Conservation (phyloP, 371 early-diverging fungal species). For the Capillidium heterosporum region DNA sequence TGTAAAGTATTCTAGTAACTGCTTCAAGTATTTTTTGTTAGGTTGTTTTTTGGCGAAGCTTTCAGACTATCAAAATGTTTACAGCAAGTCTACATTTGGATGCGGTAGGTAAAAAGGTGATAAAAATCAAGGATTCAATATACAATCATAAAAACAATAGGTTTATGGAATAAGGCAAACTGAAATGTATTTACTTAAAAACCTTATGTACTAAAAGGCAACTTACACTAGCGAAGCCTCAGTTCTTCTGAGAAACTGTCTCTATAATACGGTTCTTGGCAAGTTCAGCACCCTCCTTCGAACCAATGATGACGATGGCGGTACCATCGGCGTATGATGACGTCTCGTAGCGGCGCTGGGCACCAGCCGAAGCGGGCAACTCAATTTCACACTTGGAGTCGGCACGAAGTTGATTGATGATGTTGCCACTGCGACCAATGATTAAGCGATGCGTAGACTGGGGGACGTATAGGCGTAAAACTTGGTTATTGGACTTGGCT, state of each 20-base stretch:
- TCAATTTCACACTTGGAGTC: slow-evolving; percentile 28
- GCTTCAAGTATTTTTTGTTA: too few relatives aligned
- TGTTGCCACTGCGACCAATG: slow-evolving; percentile 36
- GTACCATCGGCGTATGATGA: not conserved
- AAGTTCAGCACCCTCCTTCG: slow-evolving; percentile 20
- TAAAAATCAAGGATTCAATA: too few relatives aligned
- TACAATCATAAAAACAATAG: too few relatives aligned
- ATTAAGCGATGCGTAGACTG: slow-evolving; percentile 31
- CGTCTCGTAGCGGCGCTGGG: not conserved
- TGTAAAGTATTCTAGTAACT: too few relatives aligned
- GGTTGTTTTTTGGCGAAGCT: too few relatives aligned
- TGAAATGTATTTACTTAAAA: too few relatives aligned
- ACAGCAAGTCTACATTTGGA: too few relatives aligned
- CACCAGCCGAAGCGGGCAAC: slow-evolving; percentile 23
- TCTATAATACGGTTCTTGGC: slow-evolving; percentile 24
- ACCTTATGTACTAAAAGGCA: too few relatives aligned
- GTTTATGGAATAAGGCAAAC: too few relatives aligned
- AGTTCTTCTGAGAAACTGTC: slow-evolving; percentile 10
- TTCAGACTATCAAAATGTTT: too few relatives aligned
- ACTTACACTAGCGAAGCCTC: too few relatives aligned
- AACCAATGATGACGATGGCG: slow-evolving; percentile 26
- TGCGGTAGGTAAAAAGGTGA: too few relatives aligned
- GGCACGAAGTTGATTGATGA: slow-evolving; percentile 27
- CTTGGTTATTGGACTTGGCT: slow-evolving; percentile 13
- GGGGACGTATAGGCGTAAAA: slow-evolving; percentile 22